Evolutionary conservation across 78 protist genomes (phyloP).

Genomic region (Paratrimastix pyriformis): DNA sequence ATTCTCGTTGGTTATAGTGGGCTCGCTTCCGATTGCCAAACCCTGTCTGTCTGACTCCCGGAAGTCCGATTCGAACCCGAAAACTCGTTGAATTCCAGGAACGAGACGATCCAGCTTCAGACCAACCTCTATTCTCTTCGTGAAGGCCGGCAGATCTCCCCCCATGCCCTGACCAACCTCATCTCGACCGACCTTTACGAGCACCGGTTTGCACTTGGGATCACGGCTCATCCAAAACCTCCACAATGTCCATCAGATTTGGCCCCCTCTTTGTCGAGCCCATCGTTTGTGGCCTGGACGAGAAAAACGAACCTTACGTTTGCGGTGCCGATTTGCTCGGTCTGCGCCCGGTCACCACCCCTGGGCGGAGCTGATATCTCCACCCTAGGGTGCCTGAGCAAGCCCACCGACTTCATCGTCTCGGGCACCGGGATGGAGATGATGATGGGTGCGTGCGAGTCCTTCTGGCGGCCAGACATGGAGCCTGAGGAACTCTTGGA

Average conservation of each 20-base stretch:
- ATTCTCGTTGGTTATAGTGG: background rate
- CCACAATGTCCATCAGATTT: background rate
- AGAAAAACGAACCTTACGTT: background rate
- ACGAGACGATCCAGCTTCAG: background rate
- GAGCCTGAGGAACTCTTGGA: background rate
- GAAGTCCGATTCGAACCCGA: no score
- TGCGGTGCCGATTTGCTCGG: conserved; percentile 6
- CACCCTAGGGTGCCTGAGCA: no score
- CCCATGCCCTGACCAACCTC: background rate
- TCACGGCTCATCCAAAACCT: background rate
- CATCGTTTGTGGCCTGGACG: conserved; percentile 3
- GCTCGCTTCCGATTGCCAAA: background rate
- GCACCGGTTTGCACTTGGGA: no score
- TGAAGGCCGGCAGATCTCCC: conserved; percentile 16
- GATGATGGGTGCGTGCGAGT: conserved; percentile 17
- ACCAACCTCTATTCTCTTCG: conserved; percentile 10
- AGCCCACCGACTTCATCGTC: conserved; percentile 14
- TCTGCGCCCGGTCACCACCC: background rate
- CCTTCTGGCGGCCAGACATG: background rate
- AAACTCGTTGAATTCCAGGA: no score
- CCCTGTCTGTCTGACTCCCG: no score
- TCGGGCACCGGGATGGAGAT: conserved; percentile 15
- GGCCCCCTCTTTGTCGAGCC: conserved; percentile 16
- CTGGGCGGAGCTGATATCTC: no score
- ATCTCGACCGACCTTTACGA: background rate